Evolutionary conservation across 2,329 filamentous ascomycete genomes (phyloP).

Genomic region (Apiospora marii): DNA sequence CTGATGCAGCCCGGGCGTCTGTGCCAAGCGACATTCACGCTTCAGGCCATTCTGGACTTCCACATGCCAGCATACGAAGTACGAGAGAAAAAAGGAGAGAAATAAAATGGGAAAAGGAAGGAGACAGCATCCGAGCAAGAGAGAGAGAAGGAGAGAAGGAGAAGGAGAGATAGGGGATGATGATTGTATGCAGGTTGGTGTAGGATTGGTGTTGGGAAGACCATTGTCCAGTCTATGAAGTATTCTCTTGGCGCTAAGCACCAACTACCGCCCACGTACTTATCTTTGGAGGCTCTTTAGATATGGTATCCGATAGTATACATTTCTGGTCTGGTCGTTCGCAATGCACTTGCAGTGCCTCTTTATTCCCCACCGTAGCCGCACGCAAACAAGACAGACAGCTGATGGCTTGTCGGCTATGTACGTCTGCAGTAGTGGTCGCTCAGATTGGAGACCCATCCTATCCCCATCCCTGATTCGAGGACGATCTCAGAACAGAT

Average conservation of each 20-base stretch:
- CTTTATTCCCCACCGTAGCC: neutral
- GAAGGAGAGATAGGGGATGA: too few species aligned
- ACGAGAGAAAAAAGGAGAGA: neutral
- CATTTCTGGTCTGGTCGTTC: too few species aligned
- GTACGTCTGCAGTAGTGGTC: neutral
- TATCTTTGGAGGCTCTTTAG: too few species aligned
- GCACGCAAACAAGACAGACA: neutral
- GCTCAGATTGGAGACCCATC: neutral
- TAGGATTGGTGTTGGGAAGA: too few species aligned
- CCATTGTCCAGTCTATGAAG: too few species aligned
- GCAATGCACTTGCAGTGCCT: too few species aligned
- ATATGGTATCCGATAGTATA: too few species aligned
- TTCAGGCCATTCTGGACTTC: neutral
- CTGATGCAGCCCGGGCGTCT: constrained; percentile 13
- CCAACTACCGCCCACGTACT: too few species aligned
- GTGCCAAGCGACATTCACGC: neutral
- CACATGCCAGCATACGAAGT: neutral
- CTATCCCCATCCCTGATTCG: neutral
- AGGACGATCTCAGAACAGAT: constrained; percentile 8
- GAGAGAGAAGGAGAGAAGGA: neutral
- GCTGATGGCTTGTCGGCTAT: neutral
- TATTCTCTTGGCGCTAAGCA: too few species aligned
- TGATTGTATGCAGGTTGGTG: too few species aligned
- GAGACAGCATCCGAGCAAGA: neutral
- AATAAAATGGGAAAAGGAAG: neutral